Percentiles rank a stretch among this genome's conserved stretches.
Evolutionary conservation across 2,329 filamentous ascomycete genomes (phyloP).

Genomic region (Mollisia scopiformis): DNA sequence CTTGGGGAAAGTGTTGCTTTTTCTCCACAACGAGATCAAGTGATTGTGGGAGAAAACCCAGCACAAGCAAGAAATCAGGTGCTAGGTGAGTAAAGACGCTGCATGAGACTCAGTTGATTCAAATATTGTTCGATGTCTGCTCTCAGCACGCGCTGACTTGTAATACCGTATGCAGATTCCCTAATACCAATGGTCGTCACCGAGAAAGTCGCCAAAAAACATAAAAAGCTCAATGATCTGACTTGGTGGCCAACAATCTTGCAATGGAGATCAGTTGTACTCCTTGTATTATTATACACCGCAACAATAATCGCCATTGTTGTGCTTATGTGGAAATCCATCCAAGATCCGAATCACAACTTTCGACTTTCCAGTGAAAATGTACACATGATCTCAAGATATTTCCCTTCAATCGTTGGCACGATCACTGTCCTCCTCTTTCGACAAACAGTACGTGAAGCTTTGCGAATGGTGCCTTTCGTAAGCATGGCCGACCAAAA

Average conservation of each 20-base stretch:
- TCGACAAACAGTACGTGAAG: slow-evolving; percentile 7
- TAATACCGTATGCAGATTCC: not conserved
- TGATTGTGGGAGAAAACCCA: not conserved
- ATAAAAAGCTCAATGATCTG: not conserved
- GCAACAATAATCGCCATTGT: slow-evolving; percentile 5
- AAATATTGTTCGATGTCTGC: not conserved
- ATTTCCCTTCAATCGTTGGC: slow-evolving; percentile 11
- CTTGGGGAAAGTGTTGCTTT: slow-evolving; percentile 1
- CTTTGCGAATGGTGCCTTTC: slow-evolving; percentile 10
- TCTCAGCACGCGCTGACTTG: not conserved
- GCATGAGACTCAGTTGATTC: not conserved
- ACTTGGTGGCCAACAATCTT: not conserved
- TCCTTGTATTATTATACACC: not conserved
- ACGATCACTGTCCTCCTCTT: slow-evolving; percentile 11
- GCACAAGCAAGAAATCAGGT: not conserved
- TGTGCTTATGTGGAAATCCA: slow-evolving; percentile 6
- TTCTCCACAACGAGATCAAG: not conserved
- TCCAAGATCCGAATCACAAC: slow-evolving; percentile 5
- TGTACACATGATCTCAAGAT: slow-evolving; percentile 7
- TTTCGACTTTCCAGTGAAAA: slow-evolving; percentile 5
- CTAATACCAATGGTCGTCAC: not conserved
- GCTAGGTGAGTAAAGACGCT: not conserved
- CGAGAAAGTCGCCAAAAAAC: not conserved
- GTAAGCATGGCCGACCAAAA: slow-evolving; percentile 6
- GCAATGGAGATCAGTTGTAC: not conserved